These are phyloP conservation scores for Thuidium tamariscinum DNA, from an alignment of 225 moss, liverwort and hornwort genomes.

Conservation along the genomic window DNA sequence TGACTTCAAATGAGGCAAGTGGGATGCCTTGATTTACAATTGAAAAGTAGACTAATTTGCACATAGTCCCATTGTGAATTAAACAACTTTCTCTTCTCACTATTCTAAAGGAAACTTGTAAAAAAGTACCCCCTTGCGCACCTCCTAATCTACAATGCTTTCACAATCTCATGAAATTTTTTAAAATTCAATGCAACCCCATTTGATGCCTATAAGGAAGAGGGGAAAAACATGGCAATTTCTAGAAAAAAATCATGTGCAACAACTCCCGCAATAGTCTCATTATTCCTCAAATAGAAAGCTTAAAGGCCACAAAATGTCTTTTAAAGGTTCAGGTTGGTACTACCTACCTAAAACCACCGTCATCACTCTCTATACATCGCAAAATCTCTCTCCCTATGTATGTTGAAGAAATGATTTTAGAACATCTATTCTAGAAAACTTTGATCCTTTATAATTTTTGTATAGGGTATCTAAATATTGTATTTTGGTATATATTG, in stretches of 20 bases:
- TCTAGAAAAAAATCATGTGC: neutral
- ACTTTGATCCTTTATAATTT: neutral
- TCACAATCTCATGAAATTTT: neutral
- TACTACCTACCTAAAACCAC: neutral
- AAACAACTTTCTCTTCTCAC: neutral
- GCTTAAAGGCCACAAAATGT: neutral
- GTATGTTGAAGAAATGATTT: neutral
- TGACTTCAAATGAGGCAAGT: too few species aligned
- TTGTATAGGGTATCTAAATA: neutral
- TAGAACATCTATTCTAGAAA: neutral
- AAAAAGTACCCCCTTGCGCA: fast-evolving
- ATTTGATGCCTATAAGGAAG: neutral
- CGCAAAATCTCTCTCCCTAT: too few species aligned
- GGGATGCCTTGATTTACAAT: too few species aligned
- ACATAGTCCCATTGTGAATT: neutral
- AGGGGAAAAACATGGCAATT: neutral
- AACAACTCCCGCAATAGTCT: too few species aligned
- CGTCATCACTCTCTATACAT: too few species aligned
- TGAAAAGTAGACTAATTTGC: fast-evolving
- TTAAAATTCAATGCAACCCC: too few species aligned
- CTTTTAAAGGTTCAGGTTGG: fast-evolving
- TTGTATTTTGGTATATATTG: fast-evolving
- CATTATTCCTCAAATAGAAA: neutral
- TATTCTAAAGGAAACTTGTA: neutral
- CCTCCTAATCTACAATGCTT: neutral